These are phyloP conservation scores for Malassezia yamatoensis DNA, from an alignment of 1,284 basidiomycete genomes.

Conservation along the genomic window DNA sequence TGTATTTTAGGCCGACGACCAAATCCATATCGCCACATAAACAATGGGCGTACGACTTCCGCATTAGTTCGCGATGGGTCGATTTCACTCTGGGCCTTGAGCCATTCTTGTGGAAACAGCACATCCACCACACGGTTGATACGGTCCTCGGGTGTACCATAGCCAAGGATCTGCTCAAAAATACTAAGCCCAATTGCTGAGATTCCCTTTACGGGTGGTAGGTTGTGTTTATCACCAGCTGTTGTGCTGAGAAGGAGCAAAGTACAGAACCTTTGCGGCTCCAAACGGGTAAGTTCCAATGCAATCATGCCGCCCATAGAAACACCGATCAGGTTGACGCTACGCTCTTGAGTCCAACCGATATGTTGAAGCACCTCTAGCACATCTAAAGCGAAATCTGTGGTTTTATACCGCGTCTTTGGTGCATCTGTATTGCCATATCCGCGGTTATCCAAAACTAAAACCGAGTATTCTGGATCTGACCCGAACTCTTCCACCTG, in stretches of 20 bases:
- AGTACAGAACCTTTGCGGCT: slow-evolving; percentile 21
- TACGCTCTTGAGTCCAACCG: slow-evolving; percentile 59
- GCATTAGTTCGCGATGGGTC: slow-evolving; percentile 25
- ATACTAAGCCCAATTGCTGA: slow-evolving; percentile 42
- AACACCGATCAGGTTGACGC: slow-evolving; percentile 65
- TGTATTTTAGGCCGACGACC: slow-evolving; percentile 58
- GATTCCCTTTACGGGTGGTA: slow-evolving; percentile 34
- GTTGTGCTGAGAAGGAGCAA: slow-evolving; percentile 38
- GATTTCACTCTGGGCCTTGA: slow-evolving; percentile 45
- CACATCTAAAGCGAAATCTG: slow-evolving; percentile 67
- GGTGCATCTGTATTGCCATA: slow-evolving; percentile 68
- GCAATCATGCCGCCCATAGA: slow-evolving; percentile 80
- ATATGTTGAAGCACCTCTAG: slow-evolving; percentile 59
- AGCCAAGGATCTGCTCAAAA: slow-evolving; percentile 38
- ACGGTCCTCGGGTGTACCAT: slow-evolving; percentile 52
- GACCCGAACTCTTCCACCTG: slow-evolving; percentile 46
- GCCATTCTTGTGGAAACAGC: slow-evolving; percentile 58
- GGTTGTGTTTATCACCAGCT: slow-evolving; percentile 20
- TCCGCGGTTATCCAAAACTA: slow-evolving; percentile 80
- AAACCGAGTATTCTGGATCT: slow-evolving; percentile 52
- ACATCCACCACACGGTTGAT: slow-evolving; percentile 57
- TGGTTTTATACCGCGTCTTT: slow-evolving; percentile 51
- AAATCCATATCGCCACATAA: slow-evolving; percentile 54
- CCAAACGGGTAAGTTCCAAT: slow-evolving; percentile 36
- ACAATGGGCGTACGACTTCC: slow-evolving; percentile 43